Evolutionary conservation across 2,329 filamentous ascomycete species (phyloP).

Genomic region (Penicillium sclerotiorum): DNA sequence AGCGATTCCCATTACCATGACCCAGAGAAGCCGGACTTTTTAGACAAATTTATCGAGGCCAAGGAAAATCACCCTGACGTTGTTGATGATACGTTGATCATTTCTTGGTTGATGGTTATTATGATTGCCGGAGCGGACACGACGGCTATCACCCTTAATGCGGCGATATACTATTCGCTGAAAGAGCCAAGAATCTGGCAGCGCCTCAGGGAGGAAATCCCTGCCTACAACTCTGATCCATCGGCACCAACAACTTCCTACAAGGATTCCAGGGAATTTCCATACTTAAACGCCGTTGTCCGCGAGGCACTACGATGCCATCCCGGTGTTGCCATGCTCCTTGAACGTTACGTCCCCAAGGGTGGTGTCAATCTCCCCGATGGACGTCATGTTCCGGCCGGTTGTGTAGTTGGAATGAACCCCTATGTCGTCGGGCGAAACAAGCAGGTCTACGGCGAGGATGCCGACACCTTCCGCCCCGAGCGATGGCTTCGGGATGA

Average conservation of each 20-base stretch:
- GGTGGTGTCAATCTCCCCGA: conserved; percentile 29
- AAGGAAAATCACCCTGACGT: conserved; percentile 35
- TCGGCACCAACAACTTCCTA: conserved; percentile 12
- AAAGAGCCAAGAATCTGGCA: conserved; percentile 17
- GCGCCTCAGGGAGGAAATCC: conserved; percentile 19
- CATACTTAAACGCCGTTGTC: conserved; percentile 56
- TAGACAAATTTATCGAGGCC: conserved; percentile 46
- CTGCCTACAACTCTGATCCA: conserved; percentile 4
- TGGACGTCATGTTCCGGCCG: conserved; percentile 35
- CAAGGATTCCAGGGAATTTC: conserved; percentile 18
- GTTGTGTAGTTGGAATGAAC: conserved; percentile 38
- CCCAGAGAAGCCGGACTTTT: conserved; percentile 33
- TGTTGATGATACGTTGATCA: conserved; percentile 39
- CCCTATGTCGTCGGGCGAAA: conserved; percentile 43
- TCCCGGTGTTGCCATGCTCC: conserved; percentile 50
- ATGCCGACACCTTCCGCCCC: conserved; percentile 50
- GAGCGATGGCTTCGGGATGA: conserved; percentile 51
- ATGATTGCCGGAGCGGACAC: conserved; percentile 45
- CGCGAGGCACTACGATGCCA: conserved; percentile 55
- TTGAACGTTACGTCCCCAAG: conserved; percentile 54
- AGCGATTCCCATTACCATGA: conserved; percentile 15
- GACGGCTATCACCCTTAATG: conserved; percentile 36
- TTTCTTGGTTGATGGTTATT: conserved; percentile 37
- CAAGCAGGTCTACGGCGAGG: conserved; percentile 46
- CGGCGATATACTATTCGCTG: conserved; percentile 26